Conservation (phyloP, 495 filamentous ascomycete genomes). For the Pseudomonodictys pantanalensis region DNA sequence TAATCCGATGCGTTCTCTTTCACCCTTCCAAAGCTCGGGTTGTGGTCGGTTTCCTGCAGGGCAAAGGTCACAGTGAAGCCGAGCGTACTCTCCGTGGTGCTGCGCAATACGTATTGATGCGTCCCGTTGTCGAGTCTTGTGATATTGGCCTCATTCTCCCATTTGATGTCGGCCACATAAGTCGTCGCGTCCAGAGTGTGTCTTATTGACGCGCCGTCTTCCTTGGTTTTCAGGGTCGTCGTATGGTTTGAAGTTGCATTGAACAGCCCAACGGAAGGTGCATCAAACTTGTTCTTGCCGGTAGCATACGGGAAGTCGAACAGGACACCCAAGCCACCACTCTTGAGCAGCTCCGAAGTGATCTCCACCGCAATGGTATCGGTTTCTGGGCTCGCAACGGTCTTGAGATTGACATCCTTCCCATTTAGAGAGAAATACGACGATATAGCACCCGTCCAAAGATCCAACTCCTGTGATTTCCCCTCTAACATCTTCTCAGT, state of each 20-base stretch:
- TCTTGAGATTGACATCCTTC: constrained; percentile 44
- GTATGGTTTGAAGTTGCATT: constrained; percentile 45
- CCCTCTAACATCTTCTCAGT: constrained; percentile 41
- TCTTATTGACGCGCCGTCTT: constrained; percentile 43
- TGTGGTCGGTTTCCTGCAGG: neutral
- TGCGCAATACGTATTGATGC: constrained; percentile 48
- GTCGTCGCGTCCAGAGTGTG: constrained; percentile 47
- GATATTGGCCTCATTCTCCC: constrained; percentile 43
- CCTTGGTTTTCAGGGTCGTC: constrained; percentile 37
- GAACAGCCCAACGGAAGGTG: constrained; percentile 49
- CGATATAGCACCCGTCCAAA: constrained; percentile 49
- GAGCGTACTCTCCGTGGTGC: neutral
- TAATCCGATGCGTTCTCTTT: constrained; percentile 21
- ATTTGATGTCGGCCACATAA: constrained; percentile 45
- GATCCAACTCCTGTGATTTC: constrained; percentile 43
- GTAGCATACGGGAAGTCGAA: constrained; percentile 53
- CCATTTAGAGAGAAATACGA: constrained; percentile 49
- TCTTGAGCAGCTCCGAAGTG: constrained; percentile 42
- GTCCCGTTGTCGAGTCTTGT: constrained; percentile 37
- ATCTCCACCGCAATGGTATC: constrained; percentile 50
- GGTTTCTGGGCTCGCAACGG: constrained; percentile 47
- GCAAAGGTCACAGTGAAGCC: constrained; percentile 24
- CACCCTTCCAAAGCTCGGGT: constrained; percentile 1
- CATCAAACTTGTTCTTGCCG: constrained; percentile 43
- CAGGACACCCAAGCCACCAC: constrained; percentile 45